Base-by-base conservation (phyloP, 345 rosid species). In the rapeseed (Brassica napus) region DNA sequence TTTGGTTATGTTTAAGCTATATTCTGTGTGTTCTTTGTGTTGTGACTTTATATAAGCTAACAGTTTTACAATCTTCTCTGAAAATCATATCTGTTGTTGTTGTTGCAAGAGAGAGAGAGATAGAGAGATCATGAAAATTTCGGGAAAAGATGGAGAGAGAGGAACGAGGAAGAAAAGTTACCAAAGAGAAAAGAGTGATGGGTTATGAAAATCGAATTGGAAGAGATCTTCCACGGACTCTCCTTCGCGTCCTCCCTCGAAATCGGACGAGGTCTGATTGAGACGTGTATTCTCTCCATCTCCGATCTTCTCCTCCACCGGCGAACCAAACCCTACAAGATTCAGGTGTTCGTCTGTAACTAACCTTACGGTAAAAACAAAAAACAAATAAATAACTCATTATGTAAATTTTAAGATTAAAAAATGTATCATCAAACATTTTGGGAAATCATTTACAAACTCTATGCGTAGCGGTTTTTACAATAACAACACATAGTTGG, bases 251-350 rank as follows among this genome's bases (percentile, higher is more conserved):
- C 98, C 79, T 92, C 98, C 59, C 82, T 57, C 6, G 95, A 84
- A 9, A 94, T 82, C 2, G 98, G 97, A 70, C 97, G 85, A 11
- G 98, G 80, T 75, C 97, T 75, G 23, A 92, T 92, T 5, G 95
- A 83, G 3, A 94, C 98, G 64, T 92, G 90, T 6, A 94, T 92
- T 65, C 94, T 86, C 85, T 94, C 97, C 98, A 94, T 94, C 37
- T 30, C 62, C 73, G 83, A 58, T 44, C 15, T 24, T 3, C 61
- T 14, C 75, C 73, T 65, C 83, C 66, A 78, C 83, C 74, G 84
- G 81, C 70, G 55, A 76, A 55, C 16, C 14, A 16, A 69, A 31
- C 72, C 81, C 84, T 81, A 77, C 5, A 32, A 32, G 6, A 7
- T 16, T 65, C 35, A 32, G 35, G 63, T 61, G 32, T 81, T 52